Evolutionary conservation across 2,329 filamentous ascomycete species (phyloP).

Genomic region (Penicillium sumatraense): DNA sequence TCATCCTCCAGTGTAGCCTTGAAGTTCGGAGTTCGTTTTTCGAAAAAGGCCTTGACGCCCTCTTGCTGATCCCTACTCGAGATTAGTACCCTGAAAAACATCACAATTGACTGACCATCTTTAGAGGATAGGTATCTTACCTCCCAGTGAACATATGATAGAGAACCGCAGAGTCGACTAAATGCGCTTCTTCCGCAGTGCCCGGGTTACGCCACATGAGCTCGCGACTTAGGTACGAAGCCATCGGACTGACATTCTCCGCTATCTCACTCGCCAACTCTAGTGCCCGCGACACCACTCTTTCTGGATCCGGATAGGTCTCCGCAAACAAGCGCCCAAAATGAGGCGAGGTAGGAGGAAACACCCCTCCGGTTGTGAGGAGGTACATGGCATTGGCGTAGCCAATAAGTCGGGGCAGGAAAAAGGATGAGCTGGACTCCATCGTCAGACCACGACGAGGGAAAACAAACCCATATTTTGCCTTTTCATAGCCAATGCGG

Average conservation of each 20-base stretch:
- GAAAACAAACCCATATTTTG: conserved; percentile 13
- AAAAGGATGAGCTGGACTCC: conserved; percentile 13
- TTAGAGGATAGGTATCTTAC: not conserved
- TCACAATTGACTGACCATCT: not conserved
- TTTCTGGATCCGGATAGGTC: conserved; percentile 1
- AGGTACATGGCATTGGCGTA: conserved; percentile 13
- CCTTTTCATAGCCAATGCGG: too few species aligned
- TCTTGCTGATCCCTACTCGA: conserved; percentile 8
- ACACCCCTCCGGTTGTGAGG: conserved; percentile 5
- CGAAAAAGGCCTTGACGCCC: conserved; percentile 5
- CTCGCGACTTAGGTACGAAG: conserved; percentile 6
- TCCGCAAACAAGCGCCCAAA: conserved; percentile 10
- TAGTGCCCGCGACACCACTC: conserved; percentile 8
- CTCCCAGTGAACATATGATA: conserved; percentile 14
- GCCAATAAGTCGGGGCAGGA: conserved; percentile 11
- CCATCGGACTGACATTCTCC: conserved; percentile 11
- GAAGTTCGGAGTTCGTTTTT: conserved; percentile 8
- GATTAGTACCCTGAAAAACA: conserved; percentile 5
- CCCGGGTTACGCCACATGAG: conserved; percentile 16
- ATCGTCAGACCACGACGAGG: conserved; percentile 11
- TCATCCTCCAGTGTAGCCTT: conserved; percentile 2
- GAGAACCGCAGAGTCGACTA: conserved; percentile 6
- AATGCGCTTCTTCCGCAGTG: conserved; percentile 8
- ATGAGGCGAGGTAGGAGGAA: not conserved
- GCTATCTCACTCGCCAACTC: conserved; percentile 8